A percentile compares a stretch with the other conserved stretches of the same genome.
phyloP scores from a whole-genome alignment of 768 basidiomycete genomes.

The Serpula lacrymans region DNA sequence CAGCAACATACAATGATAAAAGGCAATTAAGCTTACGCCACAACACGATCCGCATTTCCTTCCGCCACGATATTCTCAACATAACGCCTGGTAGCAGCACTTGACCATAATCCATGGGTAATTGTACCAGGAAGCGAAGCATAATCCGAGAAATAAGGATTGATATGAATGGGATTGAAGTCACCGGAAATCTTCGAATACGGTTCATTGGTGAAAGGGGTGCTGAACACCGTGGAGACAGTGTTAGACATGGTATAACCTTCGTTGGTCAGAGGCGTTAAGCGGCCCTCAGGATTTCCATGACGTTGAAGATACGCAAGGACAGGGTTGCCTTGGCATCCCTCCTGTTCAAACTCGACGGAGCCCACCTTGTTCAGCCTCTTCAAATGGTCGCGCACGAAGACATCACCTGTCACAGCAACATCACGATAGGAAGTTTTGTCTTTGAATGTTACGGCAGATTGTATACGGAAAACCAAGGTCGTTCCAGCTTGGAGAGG shows the following conservation, averaged over 20 bases:
- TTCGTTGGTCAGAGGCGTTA: conserved; percentile 74
- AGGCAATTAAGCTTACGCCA: conserved; percentile 56
- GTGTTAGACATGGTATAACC: conserved; percentile 79
- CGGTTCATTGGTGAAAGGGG: conserved; percentile 91
- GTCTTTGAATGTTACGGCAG: conserved; percentile 88
- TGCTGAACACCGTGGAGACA: conserved; percentile 64
- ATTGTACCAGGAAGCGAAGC: conserved; percentile 94
- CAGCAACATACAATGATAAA: conserved; percentile 3
- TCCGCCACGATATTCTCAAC: conserved; percentile 93
- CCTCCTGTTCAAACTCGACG: conserved; percentile 82
- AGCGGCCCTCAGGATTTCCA: conserved; percentile 73
- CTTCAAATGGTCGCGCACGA: conserved; percentile 85
- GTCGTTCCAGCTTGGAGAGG: conserved; percentile 78
- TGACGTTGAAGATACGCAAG: conserved; percentile 91
- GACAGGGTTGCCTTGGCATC: conserved; percentile 91
- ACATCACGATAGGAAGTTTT: conserved; percentile 81
- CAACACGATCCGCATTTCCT: conserved; percentile 87
- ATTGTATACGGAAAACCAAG: conserved; percentile 87
- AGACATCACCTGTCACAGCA: conserved; percentile 80
- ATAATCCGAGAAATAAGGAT: conserved; percentile 96
- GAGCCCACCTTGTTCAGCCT: conserved; percentile 84
- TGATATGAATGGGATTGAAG: conserved; percentile 98
- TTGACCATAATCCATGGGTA: conserved; percentile 97
- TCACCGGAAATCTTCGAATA: conserved; percentile 96
- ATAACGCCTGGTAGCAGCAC: conserved; percentile 88